phyloP scores from a whole-genome alignment of 768 basidiomycete genomes.

The Auricularia sp. region DNA sequence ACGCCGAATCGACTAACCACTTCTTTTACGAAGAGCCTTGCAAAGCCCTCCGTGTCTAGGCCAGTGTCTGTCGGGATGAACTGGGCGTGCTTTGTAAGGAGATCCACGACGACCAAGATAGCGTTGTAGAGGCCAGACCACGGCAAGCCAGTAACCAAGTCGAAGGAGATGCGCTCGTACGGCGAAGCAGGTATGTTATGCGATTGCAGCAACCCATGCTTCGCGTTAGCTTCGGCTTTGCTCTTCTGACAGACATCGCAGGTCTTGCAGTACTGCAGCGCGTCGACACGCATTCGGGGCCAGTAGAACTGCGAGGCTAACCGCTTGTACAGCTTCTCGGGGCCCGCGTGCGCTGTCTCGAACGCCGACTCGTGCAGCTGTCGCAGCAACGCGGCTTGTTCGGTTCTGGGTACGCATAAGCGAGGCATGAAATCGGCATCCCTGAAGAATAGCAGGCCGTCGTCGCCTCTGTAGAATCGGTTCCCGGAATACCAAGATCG shows the following conservation, averaged over 20 bases:
- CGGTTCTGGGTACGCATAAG: constrained; percentile 20
- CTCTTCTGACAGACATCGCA: constrained; percentile 11
- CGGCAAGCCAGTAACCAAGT: no score
- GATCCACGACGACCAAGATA: no score
- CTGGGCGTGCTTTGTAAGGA: no score
- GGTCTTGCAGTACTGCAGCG: constrained; percentile 17
- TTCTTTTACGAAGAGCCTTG: constrained; percentile 8
- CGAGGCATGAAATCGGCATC: constrained; percentile 2
- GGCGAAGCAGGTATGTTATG: not conserved
- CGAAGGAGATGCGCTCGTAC: not conserved
- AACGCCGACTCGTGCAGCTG: not conserved
- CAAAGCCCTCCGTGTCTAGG: constrained; percentile 1
- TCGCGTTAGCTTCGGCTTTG: not conserved
- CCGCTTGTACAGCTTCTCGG: constrained; percentile 17
- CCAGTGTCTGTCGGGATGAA: no score
- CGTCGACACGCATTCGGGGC: constrained; percentile 18
- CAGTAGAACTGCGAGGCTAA: constrained; percentile 15
- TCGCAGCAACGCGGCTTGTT: constrained; percentile 12
- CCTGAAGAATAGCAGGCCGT: no score
- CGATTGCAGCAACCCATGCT: constrained; percentile 6
- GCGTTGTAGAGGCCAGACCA: no score
- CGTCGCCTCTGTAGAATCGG: no score
- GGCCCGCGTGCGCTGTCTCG: constrained; percentile 23
- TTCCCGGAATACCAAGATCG: no score
- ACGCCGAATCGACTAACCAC: constrained; percentile 8